Evolutionary conservation across 73 alveolate genomes (phyloP), one percentile per base, ranked within the genome.

Genomic region (Diophrys sp.): DNA sequence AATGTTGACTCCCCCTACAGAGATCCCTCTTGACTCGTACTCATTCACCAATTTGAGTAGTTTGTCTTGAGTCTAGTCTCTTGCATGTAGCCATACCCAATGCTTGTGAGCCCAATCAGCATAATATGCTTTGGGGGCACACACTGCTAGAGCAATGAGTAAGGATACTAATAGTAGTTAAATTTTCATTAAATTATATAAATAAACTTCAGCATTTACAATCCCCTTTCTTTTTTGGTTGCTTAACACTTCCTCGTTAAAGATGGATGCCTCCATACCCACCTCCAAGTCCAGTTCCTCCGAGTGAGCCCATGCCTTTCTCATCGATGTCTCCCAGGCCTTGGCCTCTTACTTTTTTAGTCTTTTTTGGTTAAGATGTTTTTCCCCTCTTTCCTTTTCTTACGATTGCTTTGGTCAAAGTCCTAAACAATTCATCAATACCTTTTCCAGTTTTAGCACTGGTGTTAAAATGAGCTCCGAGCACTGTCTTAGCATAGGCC

Each of bases 381-480:
- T 24, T 54, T 1, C 32, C 68, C 29, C 56, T 57, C 26, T 26
- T 28, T 14, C 55, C 28, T 68, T 57, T 75, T 32, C 68, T 54
- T 31, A 75, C 14, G 23, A 54, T 77, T 70, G 87, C 79, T 78
- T 77, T 77, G 2, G 91, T 31, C 23, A 84, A 24, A n/a, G 34
- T 80, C n/a, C 31, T 29, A 68, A 93, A 93, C 27, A 85, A 32
- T 68, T 90, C 94, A 14, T 77, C 85, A 23, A 93, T 91, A 0
- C 98, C 98, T 55, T 81, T 80, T 29, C 94, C 94, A 26, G 93
- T 83, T 78, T 93, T 93, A 25, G 98, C 98, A 76, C 96, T 87
- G 2, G 98, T 90, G 71, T 75, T 70, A 79, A 90, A 90, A 77
- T 93, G 98, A 23, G 84, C 88, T 34, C 95, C 93, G 23, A 89